Conservation (phyloP, 2,329 filamentous ascomycete species). For the Fusarium napiforme region DNA sequence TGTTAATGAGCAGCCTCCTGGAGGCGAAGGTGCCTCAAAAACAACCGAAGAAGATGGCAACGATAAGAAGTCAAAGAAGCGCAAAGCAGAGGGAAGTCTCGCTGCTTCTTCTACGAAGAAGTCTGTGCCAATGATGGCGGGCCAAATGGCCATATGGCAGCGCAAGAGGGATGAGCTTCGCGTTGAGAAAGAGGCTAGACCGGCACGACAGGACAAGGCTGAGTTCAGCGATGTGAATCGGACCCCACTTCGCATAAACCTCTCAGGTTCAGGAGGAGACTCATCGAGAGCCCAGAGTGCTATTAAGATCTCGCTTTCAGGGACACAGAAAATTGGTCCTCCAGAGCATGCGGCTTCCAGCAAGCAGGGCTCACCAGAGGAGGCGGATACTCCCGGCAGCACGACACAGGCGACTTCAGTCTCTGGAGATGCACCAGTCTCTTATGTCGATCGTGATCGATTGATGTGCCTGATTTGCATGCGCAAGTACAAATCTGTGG, state of each 20-base stretch:
- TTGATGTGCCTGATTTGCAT: constrained; percentile 59
- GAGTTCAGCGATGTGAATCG: constrained; percentile 31
- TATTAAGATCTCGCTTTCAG: constrained; percentile 50
- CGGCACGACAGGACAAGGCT: constrained; percentile 3
- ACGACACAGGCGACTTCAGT: neutral
- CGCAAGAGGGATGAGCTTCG: constrained; percentile 57
- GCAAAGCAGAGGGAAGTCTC: constrained; percentile 59
- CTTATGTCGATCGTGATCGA: constrained; percentile 68
- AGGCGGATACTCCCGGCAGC: neutral
- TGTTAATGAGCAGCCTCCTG: constrained; percentile 64
- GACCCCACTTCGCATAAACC: constrained; percentile 37
- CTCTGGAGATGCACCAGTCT: constrained; percentile 46
- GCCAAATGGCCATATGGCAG: constrained; percentile 59
- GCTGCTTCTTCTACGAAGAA: constrained; percentile 50
- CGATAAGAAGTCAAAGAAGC: constrained; percentile 62
- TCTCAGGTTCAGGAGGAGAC: constrained; percentile 30
- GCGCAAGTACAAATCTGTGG: constrained; percentile 58
- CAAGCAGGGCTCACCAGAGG: constrained; percentile 26
- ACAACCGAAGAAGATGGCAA: constrained; percentile 41
- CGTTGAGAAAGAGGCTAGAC: constrained; percentile 24
- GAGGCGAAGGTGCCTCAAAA: constrained; percentile 45
- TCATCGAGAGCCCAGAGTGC: constrained; percentile 35
- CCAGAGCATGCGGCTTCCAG: constrained; percentile 11
- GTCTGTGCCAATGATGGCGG: constrained; percentile 56
- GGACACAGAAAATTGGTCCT: constrained; percentile 32